Evolutionary conservation across 2,329 filamentous ascomycete genomes (phyloP).

Genomic region (Alternaria arborescens): DNA sequence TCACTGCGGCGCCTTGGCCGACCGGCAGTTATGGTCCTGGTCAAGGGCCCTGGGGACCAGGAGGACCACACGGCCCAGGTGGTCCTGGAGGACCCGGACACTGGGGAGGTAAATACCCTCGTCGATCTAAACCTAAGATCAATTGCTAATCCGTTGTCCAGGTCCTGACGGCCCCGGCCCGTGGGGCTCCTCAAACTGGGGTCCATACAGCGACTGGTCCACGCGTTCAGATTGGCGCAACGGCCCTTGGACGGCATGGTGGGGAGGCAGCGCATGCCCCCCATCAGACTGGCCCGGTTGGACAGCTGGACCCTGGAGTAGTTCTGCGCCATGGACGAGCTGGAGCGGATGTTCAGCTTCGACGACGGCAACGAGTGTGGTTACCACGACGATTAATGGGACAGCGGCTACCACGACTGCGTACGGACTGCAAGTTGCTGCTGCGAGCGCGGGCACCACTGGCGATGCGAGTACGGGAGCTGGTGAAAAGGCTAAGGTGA

Average conservation of each 20-base stretch:
- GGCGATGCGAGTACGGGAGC: slow-evolving; percentile 3
- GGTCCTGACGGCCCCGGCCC: slow-evolving; percentile 36
- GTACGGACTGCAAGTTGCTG: slow-evolving; percentile 46
- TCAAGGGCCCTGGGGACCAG: slow-evolving; percentile 27
- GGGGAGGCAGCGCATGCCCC: slow-evolving; percentile 44
- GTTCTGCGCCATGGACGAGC: slow-evolving; percentile 47
- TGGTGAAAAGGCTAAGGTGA: slow-evolving; percentile 27
- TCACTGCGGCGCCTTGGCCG: slow-evolving; percentile 35
- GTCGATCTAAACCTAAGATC: background rate
- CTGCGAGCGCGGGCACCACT: slow-evolving; percentile 26
- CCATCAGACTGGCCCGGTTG: slow-evolving; percentile 49
- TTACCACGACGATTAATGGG: slow-evolving; percentile 41
- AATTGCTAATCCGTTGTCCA: background rate
- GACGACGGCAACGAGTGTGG: slow-evolving; percentile 43
- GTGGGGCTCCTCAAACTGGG: slow-evolving; percentile 38
- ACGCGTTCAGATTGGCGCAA: slow-evolving; percentile 38
- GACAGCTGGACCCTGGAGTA: slow-evolving; percentile 48
- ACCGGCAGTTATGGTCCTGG: slow-evolving; percentile 35
- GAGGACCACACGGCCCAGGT: slow-evolving; percentile 3
- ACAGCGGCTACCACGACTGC: slow-evolving; percentile 32
- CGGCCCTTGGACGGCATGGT: slow-evolving; percentile 49
- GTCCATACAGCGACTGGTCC: slow-evolving; percentile 42
- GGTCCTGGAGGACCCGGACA: slow-evolving; percentile 11
- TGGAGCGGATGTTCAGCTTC: slow-evolving; percentile 45
- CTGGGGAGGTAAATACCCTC: slow-evolving; percentile 33